Base-by-base conservation (phyloP, 257 asterid species). In the Solanum paucissectum region DNA sequence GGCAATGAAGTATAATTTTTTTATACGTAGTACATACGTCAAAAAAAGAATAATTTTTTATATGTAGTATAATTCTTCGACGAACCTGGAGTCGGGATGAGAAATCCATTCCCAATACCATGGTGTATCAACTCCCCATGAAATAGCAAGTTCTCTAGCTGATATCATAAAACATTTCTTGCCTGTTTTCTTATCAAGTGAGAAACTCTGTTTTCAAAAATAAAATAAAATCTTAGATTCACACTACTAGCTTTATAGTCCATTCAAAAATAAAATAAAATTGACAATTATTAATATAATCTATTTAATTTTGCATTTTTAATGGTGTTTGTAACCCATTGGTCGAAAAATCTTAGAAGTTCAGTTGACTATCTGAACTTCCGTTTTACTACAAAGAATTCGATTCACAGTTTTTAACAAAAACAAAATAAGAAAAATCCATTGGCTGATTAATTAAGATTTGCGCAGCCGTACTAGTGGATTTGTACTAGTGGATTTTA, bases 161-260 rank as follows among this genome's bases (percentile, higher is more conserved):
- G 58, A 34, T 32, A 86, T 0, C 85, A 86, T 86, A 40, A 11
- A 86, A 75, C 88, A 86, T 34, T 86, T 86, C 46, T 86, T 86
- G 27, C 88, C 85, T 0, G 58, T 74, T 7, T 29, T 72, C 16
- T 86, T 86, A 36, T 86, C 73, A 32, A 86, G 85, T 3, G 42
- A 72, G 52, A 86, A 73, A 2, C 88, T 86, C 88, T 86, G 74
- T 66, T 85, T 81, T 9, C 9, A 46, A 46, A 16, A 81, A 4
- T 25, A 12, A 38, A 9, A 36, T 46, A 33, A 81, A 81, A 81
- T 29, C 40, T 25, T 32, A 25, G 58, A 23, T 33, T 71, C 25
- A 18, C 64, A 55, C 25, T 55, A 20, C 2, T 58, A 58, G 5
- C 44, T 72, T 72, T 72, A 33, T 33, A 29, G 74, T 27, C 74